Evolutionary conservation across 176 grass and related monocot species (phyloP).

Genomic region (Oryza rufipogon): DNA sequence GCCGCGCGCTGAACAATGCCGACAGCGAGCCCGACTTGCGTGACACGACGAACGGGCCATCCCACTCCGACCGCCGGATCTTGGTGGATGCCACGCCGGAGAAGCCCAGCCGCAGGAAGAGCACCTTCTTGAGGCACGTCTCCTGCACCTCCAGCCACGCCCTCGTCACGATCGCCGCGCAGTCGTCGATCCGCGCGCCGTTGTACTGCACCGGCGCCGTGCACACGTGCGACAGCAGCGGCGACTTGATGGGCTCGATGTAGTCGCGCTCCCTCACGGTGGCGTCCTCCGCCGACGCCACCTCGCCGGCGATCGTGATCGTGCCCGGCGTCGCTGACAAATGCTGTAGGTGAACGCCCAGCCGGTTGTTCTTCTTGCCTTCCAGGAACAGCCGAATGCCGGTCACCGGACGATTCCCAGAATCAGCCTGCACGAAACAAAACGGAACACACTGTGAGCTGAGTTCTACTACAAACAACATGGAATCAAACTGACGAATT

Average conservation of each 20-base stretch:
- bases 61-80: conserved; percentile 91
- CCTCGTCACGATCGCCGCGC: conserved; percentile 78
- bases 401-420: conserved; percentile 69
- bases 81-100: conserved; percentile 67
- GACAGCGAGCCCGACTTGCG: conserved; percentile 71
- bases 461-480: background rate
- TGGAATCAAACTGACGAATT: background rate
- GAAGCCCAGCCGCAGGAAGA: conserved; percentile 86
- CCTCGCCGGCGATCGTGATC: conserved; percentile 49
- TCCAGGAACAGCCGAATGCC: conserved; percentile 87
- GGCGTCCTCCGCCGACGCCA: conserved; percentile 25
- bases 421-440: conserved; percentile 54
- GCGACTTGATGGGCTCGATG: conserved; percentile 64
- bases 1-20: conserved; percentile 53
- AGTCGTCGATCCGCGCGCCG: conserved; percentile 69
- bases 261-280: conserved; percentile 55
- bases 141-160: conserved; percentile 90
- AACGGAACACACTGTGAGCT: background rate
- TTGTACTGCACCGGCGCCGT: conserved; percentile 78
- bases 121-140: conserved; percentile 76
- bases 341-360: conserved; percentile 90
- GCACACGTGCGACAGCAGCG: conserved; percentile 81
- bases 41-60: conserved; percentile 42
- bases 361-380: conserved; percentile 69
- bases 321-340: conserved; percentile 55